phyloP scores from a whole-genome alignment of 2,329 filamentous ascomycete species.

The Massarina eburnea region DNA sequence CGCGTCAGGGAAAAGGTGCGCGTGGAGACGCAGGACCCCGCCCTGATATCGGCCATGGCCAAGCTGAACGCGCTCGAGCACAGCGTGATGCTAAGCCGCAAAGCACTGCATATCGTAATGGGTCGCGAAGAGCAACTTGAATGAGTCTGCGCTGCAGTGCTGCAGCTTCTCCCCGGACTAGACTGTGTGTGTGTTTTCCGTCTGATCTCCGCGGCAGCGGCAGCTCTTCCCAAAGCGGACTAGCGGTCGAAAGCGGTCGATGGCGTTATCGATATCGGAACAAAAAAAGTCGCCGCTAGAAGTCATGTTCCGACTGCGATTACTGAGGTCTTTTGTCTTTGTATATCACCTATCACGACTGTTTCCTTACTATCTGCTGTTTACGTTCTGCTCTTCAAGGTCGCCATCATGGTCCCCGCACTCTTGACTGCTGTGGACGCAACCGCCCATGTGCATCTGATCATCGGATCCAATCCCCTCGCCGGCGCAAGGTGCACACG shows the following conservation, averaged over 20 bases:
- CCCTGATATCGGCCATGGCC: constrained; percentile 76
- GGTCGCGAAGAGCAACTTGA: constrained; percentile 55
- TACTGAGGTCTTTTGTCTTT: background rate
- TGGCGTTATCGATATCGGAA: constrained; percentile 37
- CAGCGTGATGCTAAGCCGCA: constrained; percentile 68
- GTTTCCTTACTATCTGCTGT: background rate
- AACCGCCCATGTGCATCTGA: constrained; percentile 72
- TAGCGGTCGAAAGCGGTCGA: constrained; percentile 22
- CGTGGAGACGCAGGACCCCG: constrained; percentile 87
- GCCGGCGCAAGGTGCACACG: constrained; percentile 81
- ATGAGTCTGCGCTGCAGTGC: constrained; percentile 6
- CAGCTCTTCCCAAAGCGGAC: constrained; percentile 10
- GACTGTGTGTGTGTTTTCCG: background rate
- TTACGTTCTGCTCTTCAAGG: constrained; percentile 1
- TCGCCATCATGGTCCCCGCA: constrained; percentile 50
- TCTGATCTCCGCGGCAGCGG: constrained; percentile 1
- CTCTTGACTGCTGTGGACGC: constrained; percentile 75
- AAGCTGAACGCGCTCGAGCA: constrained; percentile 80
- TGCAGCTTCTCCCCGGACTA: background rate
- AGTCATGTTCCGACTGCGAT: background rate
- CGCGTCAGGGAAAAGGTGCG: constrained; percentile 86
- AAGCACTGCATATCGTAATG: constrained; percentile 78
- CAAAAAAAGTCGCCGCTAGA: constrained; percentile 25
- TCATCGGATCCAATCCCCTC: constrained; percentile 83
- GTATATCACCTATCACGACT: background rate